Evolutionary conservation across 2,329 filamentous ascomycete species (phyloP), one percentile per base, ranked within the genome.

Genomic region (Apiospora malaysiana): DNA sequence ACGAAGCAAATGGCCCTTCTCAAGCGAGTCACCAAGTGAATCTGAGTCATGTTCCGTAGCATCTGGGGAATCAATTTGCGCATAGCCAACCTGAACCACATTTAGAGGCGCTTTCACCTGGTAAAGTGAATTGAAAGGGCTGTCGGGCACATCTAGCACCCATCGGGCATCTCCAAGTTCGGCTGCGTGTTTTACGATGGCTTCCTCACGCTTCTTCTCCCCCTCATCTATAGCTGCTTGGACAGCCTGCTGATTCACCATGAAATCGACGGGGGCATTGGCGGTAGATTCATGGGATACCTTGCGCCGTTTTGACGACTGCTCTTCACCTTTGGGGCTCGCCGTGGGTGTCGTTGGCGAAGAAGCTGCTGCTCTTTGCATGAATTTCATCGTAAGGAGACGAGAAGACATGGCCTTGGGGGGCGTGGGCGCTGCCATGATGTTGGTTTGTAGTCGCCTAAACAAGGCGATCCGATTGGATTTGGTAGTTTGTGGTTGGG

Each of bases 361-460:
- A 27, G 68, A 69, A 23, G 68, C 51, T 45, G 68, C 68, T 8
- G 93, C 93, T 77, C 95, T 90, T 85, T 97, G 95, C 95, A 98
- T 98, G 80, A 98, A 98, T 85, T 97, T 97, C 94, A 97, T 98
- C 47, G 93, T 95, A 78, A 97, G 87, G 66, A 98, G 91, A 75
- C 94, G 91, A 71, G 92, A 95, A 73, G 95, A 97, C 90, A 97
- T 94, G 65, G 86, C 87, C 81, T 92, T 92, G 14, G 67, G 67
- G 27, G 56, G 56, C 3, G 56, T 63, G 6, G 56, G 56, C 32
- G 56, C 56, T 6, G 56, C 27, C 56, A 63, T 63, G 56, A 23
- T 40, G 56, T 23, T 32, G 56, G n/a, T 63, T 18, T 63, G 27
- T 4, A 5, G 32, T 5, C 40, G 56, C 12, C 9, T 12, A 40